These are phyloP conservation scores for Gnaphalium uliginosum DNA, from an alignment of 129 eudicot genomes.

Conservation along the genomic window DNA sequence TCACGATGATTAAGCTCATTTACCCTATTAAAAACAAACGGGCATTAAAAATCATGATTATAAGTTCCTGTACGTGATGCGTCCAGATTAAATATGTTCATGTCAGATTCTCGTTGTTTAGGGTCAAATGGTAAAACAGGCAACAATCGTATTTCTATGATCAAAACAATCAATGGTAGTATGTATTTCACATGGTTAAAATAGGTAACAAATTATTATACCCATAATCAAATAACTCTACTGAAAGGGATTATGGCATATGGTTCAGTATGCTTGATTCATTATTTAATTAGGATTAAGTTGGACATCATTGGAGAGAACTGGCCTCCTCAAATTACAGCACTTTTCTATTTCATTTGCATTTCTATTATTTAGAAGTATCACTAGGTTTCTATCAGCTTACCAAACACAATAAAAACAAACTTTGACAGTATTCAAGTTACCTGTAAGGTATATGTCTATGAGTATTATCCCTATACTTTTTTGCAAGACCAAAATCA, in stretches of 20 bases:
- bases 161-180: too few relatives aligned
- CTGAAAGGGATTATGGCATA: background rate
- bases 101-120: background rate
- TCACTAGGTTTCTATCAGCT: background rate
- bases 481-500: slow-evolving; percentile 91
- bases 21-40: too few relatives aligned
- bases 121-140: background rate
- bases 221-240: background rate
- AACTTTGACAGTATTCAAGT: slow-evolving; percentile 4
- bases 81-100: background rate
- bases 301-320: slow-evolving; percentile 2
- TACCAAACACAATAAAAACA: background rate
- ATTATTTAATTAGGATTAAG: background rate
- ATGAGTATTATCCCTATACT: slow-evolving; percentile 85
- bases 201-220: background rate
- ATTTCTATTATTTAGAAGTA: too few relatives aligned
- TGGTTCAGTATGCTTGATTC: background rate
- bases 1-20: too few relatives aligned
- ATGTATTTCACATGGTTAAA: background rate
- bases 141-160: too few relatives aligned
- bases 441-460: slow-evolving; percentile 92
- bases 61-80: too few relatives aligned
- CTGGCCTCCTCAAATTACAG: background rate
- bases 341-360: background rate
- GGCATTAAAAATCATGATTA: too few relatives aligned